These are phyloP conservation scores for Diplodia intermedia DNA, from an alignment of 2,329 filamentous ascomycete species.

Conservation along the genomic window DNA sequence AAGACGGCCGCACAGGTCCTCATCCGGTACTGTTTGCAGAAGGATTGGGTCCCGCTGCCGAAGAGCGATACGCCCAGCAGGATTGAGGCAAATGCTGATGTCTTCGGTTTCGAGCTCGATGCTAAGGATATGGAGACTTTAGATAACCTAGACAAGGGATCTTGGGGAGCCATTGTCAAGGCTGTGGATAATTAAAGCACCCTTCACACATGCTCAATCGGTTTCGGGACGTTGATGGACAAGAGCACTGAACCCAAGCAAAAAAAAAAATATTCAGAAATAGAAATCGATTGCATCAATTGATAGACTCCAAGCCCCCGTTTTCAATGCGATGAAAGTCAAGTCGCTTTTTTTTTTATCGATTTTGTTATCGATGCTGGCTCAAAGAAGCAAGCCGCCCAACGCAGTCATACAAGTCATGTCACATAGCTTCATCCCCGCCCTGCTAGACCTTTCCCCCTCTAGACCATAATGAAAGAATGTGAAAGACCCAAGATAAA, in stretches of 20 bases:
- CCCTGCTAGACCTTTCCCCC: not conserved
- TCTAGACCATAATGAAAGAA: not conserved
- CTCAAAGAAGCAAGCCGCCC: slow-evolving; percentile 23
- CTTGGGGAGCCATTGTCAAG: slow-evolving; percentile 45
- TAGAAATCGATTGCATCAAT: not conserved
- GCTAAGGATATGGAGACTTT: slow-evolving; percentile 45
- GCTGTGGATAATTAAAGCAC: slow-evolving; percentile 37
- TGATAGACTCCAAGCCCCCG: slow-evolving; percentile 3
- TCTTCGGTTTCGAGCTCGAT: slow-evolving; percentile 48
- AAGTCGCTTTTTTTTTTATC: slow-evolving; percentile 18
- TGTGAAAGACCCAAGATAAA: not conserved
- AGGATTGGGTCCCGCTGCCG: slow-evolving; percentile 57
- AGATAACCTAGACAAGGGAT: slow-evolving; percentile 45
- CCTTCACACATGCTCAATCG: no score
- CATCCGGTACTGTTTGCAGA: slow-evolving; percentile 82
- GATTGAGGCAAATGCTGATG: slow-evolving; percentile 46
- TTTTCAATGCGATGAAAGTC: not conserved
- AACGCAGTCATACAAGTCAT: slow-evolving; percentile 17
- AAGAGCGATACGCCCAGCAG: slow-evolving; percentile 49
- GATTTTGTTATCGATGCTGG: slow-evolving; percentile 18
- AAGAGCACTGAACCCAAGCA: no score
- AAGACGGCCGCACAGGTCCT: slow-evolving; percentile 80
- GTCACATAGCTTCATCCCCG: slow-evolving; percentile 8
- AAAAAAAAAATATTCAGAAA: not conserved
- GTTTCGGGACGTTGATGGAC: no score